These are phyloP conservation scores for Chamaecyparis obtusa DNA, from an alignment of 75 land plant species.

Conservation along the genomic window DNA sequence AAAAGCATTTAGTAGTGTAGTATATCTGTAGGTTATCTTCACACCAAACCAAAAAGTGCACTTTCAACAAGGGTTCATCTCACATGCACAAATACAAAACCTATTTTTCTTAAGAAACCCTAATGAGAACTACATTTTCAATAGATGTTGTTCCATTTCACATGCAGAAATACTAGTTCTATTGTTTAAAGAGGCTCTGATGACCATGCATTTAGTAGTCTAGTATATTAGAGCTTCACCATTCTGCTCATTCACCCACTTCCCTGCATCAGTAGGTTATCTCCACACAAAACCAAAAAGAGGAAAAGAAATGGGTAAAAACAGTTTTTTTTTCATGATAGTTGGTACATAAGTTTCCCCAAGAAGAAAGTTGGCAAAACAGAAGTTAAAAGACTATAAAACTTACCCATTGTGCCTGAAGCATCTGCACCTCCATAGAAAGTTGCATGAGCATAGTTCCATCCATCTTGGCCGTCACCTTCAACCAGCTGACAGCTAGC, in stretches of 20 bases:
- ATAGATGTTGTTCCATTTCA: not conserved
- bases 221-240: not conserved
- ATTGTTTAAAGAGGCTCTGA: not conserved
- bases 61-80: not conserved
- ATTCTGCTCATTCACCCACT: not conserved
- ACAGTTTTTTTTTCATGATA: not conserved
- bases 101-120: not conserved
- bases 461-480: constrained; percentile 14
- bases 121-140: not conserved
- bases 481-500: not conserved
- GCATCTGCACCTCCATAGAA: constrained; percentile 63
- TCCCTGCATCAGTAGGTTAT: not conserved
- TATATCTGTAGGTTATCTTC: no score
- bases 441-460: constrained; percentile 53
- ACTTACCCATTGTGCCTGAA: constrained; percentile 57
- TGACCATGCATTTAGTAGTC: not conserved
- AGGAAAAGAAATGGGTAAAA: not conserved
- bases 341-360: not conserved
- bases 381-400: not conserved
- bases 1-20: no score
- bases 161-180: not conserved
- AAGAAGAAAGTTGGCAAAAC: not conserved
- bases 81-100: not conserved
- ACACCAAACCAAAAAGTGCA: not conserved
- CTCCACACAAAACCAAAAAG: not conserved